Base-by-base conservation (phyloP, 257 asterid genomes). In the Lycium ferocissimum region DNA sequence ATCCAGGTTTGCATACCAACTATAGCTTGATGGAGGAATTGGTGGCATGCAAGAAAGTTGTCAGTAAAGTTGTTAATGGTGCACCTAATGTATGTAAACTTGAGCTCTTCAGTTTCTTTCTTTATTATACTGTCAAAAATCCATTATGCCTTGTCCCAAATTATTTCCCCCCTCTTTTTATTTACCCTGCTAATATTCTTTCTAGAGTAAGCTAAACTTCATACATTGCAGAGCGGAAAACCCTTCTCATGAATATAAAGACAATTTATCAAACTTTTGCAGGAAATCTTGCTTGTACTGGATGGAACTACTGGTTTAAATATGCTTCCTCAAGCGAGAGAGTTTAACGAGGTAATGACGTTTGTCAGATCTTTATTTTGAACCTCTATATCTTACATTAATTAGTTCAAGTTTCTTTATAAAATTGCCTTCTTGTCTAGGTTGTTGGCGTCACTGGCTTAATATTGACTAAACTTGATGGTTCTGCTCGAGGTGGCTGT, bases 401-500 rank as follows among this genome's bases (percentile, higher is more conserved):
- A 4, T 45, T 73, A 73, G 45, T 22, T 75, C 7, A 75, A 20
- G 43, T 62, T 76, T 76, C 45, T 76, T 49, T 7, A 22, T 49
- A 20, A 13, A 76, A 22, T 75, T 76, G 14, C 43, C 81, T 49
- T 76, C 81, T 76, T 51, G 80, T 72, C 84, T 92, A 96, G 99
- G 98, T 96, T 86, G 98, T 95, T 69, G 98, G 98, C 83, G 88
- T 95, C 45, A 96, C 99, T n/a, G 99, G 99, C 84, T 90, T 96
- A 90, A 95, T 96, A 85, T 86, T 96, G 92, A 95, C 99, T 11
- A 96, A 95, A 85, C 97, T 96, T 11, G 99, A 96, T 85, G 99
- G 99, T 70, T 83, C 99, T 47, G 99, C 99, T n/a, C 91, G 98
- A 91, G 99, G 99, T 86, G 99, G 99, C 83, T 96, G 99, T 80